A percentile compares a stretch with the other conserved stretches of the same genome.
Conservation (phyloP, 2,329 filamentous ascomycete genomes). For the Didymellaceae sp. region DNA sequence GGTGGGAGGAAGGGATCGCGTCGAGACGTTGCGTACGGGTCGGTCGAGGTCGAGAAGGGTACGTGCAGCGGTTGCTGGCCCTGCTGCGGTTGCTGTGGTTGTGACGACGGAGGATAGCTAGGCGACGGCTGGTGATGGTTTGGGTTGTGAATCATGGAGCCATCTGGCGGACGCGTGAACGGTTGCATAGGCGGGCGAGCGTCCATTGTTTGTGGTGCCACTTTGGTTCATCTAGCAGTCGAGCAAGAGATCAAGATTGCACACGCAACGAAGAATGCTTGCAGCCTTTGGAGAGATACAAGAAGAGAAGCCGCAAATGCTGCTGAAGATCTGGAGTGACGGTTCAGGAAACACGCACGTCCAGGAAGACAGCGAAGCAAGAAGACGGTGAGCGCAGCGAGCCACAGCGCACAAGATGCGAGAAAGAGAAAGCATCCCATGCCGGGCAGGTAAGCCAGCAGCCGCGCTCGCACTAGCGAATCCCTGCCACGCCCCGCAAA, state of each 20-base stretch:
- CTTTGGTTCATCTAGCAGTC: constrained; percentile 22
- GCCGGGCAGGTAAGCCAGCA: constrained; percentile 17
- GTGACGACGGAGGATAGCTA: constrained; percentile 45
- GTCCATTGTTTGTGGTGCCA: constrained; percentile 40
- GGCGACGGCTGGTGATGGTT: constrained; percentile 57
- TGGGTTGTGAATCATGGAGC: constrained; percentile 60
- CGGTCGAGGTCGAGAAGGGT: constrained; percentile 50
- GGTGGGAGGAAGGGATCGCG: constrained; percentile 56
- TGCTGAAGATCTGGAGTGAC: not conserved
- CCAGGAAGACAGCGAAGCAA: not conserved
- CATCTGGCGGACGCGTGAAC: constrained; percentile 48
- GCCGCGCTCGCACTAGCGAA: constrained; percentile 11
- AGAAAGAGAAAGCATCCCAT: constrained; percentile 12
- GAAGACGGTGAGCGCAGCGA: constrained; percentile 13
- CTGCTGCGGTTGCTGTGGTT: constrained; percentile 17
- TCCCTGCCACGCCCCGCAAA: constrained; percentile 18
- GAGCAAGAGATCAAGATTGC: not conserved
- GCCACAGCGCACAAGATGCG: constrained; percentile 15
- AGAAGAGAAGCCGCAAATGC: constrained; percentile 3
- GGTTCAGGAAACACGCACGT: not conserved
- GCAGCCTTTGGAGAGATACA: not conserved
- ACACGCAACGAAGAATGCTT: not conserved
- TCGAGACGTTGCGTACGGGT: constrained; percentile 55
- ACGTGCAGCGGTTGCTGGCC: constrained; percentile 48
- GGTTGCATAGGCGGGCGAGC: constrained; percentile 48